A percentile compares a stretch with the other conserved stretches of the same genome.
Evolutionary conservation across 352 stramenopile genomes (phyloP).

Genomic region (Blastocystis sp.): DNA sequence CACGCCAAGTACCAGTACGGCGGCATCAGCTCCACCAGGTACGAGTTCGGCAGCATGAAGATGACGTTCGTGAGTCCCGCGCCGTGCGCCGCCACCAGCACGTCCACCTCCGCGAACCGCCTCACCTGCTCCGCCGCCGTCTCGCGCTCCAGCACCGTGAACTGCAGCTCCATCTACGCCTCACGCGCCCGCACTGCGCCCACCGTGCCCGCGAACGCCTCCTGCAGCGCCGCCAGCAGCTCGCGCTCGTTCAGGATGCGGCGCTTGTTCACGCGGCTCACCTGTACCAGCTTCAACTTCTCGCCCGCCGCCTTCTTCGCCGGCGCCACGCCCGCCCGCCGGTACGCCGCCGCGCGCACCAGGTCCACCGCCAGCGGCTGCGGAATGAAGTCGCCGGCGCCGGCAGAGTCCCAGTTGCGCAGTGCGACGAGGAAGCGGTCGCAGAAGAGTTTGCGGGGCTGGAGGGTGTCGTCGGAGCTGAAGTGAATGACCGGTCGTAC

Average conservation of each 20-base stretch:
- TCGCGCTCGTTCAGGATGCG: conserved; percentile 42
- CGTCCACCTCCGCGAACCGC: conserved; percentile 15
- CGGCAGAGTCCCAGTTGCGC: conserved; percentile 41
- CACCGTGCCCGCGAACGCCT: background rate
- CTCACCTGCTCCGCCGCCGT: conserved; percentile 43
- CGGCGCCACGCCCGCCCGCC: conserved; percentile 9
- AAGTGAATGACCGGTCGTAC: conserved; percentile 26
- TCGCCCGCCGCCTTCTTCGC: background rate
- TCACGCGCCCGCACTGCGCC: background rate
- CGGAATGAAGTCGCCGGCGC: conserved; percentile 45
- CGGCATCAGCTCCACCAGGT: conserved; percentile 62
- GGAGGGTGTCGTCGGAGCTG: background rate
- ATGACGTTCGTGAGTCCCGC: conserved; percentile 38
- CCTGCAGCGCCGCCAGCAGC: background rate
- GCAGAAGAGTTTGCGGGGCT: background rate
- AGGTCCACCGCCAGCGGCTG: conserved; percentile 44
- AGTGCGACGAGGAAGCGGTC: conserved; percentile 10
- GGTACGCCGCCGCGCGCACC: conserved; percentile 39
- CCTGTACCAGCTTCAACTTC: conserved; percentile 18
- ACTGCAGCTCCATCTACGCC: background rate
- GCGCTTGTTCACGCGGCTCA: conserved; percentile 34
- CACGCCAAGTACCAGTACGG: conserved; percentile 62
- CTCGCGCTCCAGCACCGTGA: conserved; percentile 21
- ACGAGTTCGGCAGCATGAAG: conserved; percentile 64
- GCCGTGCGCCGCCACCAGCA: conserved; percentile 48